Conservation (phyloP, 108 stramenopile species). For the Fragilariopsis cylindrus region DNA sequence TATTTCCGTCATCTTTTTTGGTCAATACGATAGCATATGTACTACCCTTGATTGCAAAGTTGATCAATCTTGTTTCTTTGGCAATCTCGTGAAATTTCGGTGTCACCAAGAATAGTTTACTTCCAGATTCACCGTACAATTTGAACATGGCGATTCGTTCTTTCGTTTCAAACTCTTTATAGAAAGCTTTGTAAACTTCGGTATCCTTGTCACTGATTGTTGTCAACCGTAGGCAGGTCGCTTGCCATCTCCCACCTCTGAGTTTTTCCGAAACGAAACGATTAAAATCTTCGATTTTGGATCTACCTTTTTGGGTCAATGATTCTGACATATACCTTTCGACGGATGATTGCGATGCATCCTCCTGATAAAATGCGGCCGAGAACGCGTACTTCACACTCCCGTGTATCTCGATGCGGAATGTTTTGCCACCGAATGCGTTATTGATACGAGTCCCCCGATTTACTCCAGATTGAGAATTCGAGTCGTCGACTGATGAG, state of each 20-base stretch:
- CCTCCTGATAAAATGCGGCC: conserved; percentile 31
- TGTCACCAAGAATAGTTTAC: conserved; percentile 70
- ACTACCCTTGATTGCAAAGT: conserved; percentile 44
- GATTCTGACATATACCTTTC: conserved; percentile 47
- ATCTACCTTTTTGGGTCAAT: conserved; percentile 57
- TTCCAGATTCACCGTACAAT: conserved; percentile 35
- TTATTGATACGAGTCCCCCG: conserved; percentile 18
- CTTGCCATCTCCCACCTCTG: conserved; percentile 48
- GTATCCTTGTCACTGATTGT: conserved; percentile 43
- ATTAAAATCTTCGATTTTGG: conserved; percentile 55
- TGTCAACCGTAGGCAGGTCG: conserved; percentile 44
- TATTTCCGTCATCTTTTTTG: conserved; percentile 29
- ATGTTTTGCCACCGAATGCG: conserved; percentile 30
- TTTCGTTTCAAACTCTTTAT: conserved; percentile 66
- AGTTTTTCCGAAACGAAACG: conserved; percentile 60
- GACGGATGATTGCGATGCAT: conserved; percentile 10
- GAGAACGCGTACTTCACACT: conserved; percentile 19
- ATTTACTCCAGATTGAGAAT: background rate
- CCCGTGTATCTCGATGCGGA: conserved; percentile 29
- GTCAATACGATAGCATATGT: conserved; percentile 66
- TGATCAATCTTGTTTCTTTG: conserved; percentile 8
- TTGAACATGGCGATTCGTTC: conserved; percentile 67
- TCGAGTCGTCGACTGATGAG: conserved; percentile 9
- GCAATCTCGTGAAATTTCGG: conserved; percentile 57
- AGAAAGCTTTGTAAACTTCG: conserved; percentile 52